Base-by-base conservation (phyloP, 805 yeast genomes). In the Zygosaccharomyces pseudorouxii region DNA sequence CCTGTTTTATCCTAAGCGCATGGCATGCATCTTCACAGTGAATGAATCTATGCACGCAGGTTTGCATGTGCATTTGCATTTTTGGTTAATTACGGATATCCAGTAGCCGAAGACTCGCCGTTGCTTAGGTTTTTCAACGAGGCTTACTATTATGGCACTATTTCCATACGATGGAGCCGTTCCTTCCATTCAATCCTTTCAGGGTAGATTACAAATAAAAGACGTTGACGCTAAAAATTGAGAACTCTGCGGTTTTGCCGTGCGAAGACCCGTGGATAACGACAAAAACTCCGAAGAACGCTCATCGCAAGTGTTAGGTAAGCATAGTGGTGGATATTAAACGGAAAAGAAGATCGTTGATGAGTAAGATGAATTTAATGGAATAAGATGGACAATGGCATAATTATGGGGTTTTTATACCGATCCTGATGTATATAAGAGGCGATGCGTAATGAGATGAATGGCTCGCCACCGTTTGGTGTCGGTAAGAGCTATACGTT, bases 51-150 rank as follows among this genome's bases (percentile, higher is more conserved):
- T 73, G 49, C 73, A 85, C 47, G 69, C 79, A 4, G 64, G 65
- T 72, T 76, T 55, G 86, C 82, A 1, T 78, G 80, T 52, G 77
- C 75, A 2, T 81, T 81, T 70, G 85, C 86, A 36, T 85, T 63
- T 55, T 66, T 78, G 47, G 75, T 73, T 7, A 72, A 74, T 42
- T 64, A 64, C 1, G 72, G 70, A 36, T 81, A 68, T 58, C 84
- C 85, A 2, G 79, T 77, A n/a, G 83, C 72, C 3, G 80, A 82
- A 83, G 85, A 83, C 2, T 65, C 76, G 2, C 69, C 77, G 5
- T 52, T 79, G 9, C 59, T 78, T 35, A 81, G 76, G 0, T 76
- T 54, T 77, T 28, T 58, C 73, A 3, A 38, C 74, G 27, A 75
- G 60, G 0, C 61, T 80, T 69, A 67, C 75, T 22, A 57, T 68